Conservation (phyloP, 768 basidiomycete species). For the Rhodotorula babjevae region DNA sequence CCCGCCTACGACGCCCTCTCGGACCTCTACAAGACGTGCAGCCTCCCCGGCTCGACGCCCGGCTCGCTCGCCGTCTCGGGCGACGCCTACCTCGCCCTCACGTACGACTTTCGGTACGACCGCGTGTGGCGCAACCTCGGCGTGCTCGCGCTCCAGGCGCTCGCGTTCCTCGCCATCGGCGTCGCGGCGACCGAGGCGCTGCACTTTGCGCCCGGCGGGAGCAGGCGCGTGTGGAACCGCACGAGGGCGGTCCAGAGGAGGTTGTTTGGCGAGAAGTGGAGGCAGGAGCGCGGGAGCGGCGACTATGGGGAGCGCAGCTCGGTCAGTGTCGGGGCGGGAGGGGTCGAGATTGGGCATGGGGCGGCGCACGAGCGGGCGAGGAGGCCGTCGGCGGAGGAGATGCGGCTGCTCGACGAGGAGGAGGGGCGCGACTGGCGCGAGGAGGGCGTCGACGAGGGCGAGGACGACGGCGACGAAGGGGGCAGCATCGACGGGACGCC, state of each 20-base stretch:
- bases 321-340: not conserved
- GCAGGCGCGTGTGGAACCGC: constrained; percentile 25
- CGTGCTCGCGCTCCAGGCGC: constrained; percentile 44
- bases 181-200: constrained; percentile 34
- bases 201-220: constrained; percentile 19
- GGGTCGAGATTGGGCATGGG: not conserved
- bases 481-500: not conserved
- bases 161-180: constrained; percentile 32
- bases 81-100: constrained; percentile 62
- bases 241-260: constrained; percentile 13
- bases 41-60: constrained; percentile 50
- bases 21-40: constrained; percentile 26
- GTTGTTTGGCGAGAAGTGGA: constrained; percentile 17
- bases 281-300: not conserved
- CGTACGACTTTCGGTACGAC: constrained; percentile 50
- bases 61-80: constrained; percentile 56
- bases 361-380: not conserved
- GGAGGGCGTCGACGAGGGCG: constrained; percentile 23
- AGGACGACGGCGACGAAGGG: too few relatives aligned
- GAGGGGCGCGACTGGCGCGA: constrained; percentile 23
- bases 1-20: constrained; percentile 27
- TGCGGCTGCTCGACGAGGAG: not conserved
- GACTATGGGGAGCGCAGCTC: not conserved
- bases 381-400: constrained; percentile 6
- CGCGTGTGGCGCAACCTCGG: constrained; percentile 52